A percentile compares a stretch with the other conserved stretches of the same genome.
These are phyloP conservation scores for Blastocystis sp. DNA, from an alignment of 352 stramenopile species.

Conservation along the genomic window DNA sequence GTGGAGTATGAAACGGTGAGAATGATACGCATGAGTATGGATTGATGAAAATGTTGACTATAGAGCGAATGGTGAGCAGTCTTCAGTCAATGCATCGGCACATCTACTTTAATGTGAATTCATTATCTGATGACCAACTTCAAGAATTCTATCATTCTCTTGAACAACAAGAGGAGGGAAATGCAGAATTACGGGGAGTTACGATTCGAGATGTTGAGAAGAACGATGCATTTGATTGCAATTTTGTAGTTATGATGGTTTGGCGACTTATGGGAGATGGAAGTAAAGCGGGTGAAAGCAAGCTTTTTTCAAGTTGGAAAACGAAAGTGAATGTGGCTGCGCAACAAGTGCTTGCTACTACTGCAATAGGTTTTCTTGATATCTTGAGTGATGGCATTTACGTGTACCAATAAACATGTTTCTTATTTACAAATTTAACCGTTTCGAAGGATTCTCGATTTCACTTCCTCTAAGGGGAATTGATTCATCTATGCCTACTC, in stretches of 20 bases:
- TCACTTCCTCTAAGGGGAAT: neutral
- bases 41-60: neutral
- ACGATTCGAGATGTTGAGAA: neutral
- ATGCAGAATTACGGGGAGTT: neutral
- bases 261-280: neutral
- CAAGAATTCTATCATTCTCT: neutral
- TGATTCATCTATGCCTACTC: neutral
- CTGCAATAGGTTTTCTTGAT: conserved; percentile 23
- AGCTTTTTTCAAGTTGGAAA: conserved; percentile 50
- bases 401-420: conserved; percentile 53
- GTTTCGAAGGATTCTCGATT: neutral
- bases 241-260: neutral
- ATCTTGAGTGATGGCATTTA: neutral
- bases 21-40: conserved; percentile 51
- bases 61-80: neutral
- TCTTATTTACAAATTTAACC: neutral
- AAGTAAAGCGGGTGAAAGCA: neutral
- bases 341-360: neutral
- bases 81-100: conserved; percentile 3
- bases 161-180: neutral
- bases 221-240: neutral
- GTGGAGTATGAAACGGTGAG: neutral
- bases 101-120: neutral
- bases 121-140: neutral
- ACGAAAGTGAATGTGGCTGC: conserved; percentile 30